Conservation (phyloP, 1,284 basidiomycete genomes). For the Fomitopsis schrenkii region DNA sequence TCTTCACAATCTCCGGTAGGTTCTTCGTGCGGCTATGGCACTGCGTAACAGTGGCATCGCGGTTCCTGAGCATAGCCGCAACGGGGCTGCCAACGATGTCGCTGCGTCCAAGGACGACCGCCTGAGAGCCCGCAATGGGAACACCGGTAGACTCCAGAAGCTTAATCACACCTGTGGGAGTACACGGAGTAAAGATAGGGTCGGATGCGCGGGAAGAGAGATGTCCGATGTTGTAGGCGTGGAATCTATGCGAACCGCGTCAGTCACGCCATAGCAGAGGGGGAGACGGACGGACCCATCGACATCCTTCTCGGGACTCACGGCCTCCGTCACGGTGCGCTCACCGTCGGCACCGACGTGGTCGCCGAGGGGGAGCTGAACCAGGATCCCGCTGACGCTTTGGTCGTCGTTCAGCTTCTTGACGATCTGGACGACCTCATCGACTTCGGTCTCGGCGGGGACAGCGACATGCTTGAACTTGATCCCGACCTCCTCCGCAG, state of each 20-base stretch:
- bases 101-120: constrained; percentile 93
- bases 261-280: constrained; percentile 4
- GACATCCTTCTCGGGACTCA: constrained; percentile 93
- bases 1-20: constrained; percentile 74
- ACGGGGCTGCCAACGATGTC: constrained; percentile 99
- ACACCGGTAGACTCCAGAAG: constrained; percentile 86
- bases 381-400: constrained; percentile 84
- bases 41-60: constrained; percentile 96
- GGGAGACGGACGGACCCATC: constrained; percentile 67
- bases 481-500: constrained; percentile 94
- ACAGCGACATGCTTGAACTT: constrained; percentile 79
- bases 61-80: constrained; percentile 83
- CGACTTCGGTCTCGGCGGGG: constrained; percentile 69
- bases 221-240: constrained; percentile 98
- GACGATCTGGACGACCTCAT: constrained; percentile 78
- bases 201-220: constrained; percentile 88
- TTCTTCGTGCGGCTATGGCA: constrained; percentile 91
- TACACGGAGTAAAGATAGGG: constrained; percentile 94
- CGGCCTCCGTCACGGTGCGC: constrained; percentile 90
- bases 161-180: constrained; percentile 89
- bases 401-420: constrained; percentile 84
- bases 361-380: constrained; percentile 93
- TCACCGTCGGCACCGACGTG: constrained; percentile 86
- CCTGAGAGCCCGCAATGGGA: constrained; percentile 71
- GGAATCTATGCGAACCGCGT: constrained; percentile 61